Base-by-base conservation (phyloP, 1,284 basidiomycete genomes). In the Anthracocystis setariae region DNA sequence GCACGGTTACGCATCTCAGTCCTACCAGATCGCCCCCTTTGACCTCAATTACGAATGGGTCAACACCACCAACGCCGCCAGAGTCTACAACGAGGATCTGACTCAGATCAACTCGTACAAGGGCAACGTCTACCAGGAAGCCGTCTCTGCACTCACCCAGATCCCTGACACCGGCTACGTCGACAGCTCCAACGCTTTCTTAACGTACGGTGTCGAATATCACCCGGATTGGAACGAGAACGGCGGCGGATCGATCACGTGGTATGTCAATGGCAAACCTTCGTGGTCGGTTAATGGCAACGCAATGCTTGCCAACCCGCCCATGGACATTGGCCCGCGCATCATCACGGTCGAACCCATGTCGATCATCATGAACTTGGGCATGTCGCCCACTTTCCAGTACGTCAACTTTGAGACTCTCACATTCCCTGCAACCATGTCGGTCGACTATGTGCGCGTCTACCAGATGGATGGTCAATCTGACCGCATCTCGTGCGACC, bases 1-100 rank as follows among this genome's bases (percentile, higher is more conserved):
- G 42, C 73, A 62, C 46, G 70, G 73, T 5, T 73, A 57, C 13
- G 80, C 77, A 3, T 83, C 79, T 56, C 71, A 78, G 68, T 82
- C 81, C 3, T 73, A 77, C 54, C 82, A 83, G 56, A 63, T 78
- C 17, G 82, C 82, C 2, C 83, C 83, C 3, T 83, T 81, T 44
- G 80, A 82, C 46, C 42, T 65, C 15, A 52, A 48, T 39, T 80
- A 80, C 64, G 64, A 75, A 39, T 82, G 81, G 79, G 50, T 62
- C 50, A 53, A 73, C 21, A 58, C 54, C 7, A 49, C 61, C n/a
- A 12, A 43, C 10, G 67, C 50, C 24, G 66, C 54, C 29, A 47
- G 63, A 25, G 65, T 82, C 50, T 78, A 69, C 53, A 57, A 77
- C 27, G 38, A 52, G 3, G 47, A 52, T n/a, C 18, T 63, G 2